A percentile compares a stretch with the other conserved stretches of the same genome.
These are phyloP conservation scores for Westerdykella aurantiaca DNA, from an alignment of 2,329 filamentous ascomycete species.

Conservation along the genomic window DNA sequence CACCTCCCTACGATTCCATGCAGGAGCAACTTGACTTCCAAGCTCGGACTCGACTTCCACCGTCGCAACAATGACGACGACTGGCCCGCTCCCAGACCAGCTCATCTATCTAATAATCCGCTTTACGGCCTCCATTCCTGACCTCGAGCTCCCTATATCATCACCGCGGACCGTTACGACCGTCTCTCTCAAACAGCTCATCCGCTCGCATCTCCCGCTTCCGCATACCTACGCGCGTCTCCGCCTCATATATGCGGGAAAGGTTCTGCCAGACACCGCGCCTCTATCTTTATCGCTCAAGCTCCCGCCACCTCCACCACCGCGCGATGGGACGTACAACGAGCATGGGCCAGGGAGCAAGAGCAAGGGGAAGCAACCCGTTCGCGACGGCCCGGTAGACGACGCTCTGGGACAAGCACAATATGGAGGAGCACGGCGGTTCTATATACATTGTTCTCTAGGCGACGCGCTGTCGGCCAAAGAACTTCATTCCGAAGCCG, in stretches of 20 bases:
- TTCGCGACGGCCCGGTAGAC: slow-evolving; percentile 42
- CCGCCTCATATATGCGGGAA: slow-evolving; percentile 84
- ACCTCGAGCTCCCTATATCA: slow-evolving; percentile 72
- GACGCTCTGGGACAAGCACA: slow-evolving; percentile 15
- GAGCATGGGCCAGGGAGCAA: slow-evolving; percentile 30
- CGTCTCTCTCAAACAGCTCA: slow-evolving; percentile 72
- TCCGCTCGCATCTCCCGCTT: slow-evolving; percentile 64
- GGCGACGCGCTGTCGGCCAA: slow-evolving; percentile 62
- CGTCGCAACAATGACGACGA: slow-evolving; percentile 21
- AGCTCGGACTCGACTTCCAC: not conserved
- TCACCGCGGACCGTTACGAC: slow-evolving; percentile 64
- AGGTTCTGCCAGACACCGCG: slow-evolving; percentile 69
- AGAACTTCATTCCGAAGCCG: slow-evolving; percentile 66
- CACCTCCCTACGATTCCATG: slow-evolving; percentile 1
- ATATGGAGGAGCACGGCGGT: slow-evolving; percentile 43
- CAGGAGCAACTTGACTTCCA: too few relatives aligned
- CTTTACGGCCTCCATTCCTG: slow-evolving; percentile 79
- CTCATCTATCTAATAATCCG: slow-evolving; percentile 74
- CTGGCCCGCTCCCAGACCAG: slow-evolving; percentile 31
- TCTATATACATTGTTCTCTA: slow-evolving; percentile 95
- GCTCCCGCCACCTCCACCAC: slow-evolving; percentile 50
- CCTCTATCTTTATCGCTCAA: slow-evolving; percentile 65
- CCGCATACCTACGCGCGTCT: slow-evolving; percentile 63
- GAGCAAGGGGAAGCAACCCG: slow-evolving; percentile 62
- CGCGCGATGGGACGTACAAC: slow-evolving; percentile 22